A percentile compares a stretch with the other conserved stretches of the same genome.
phyloP scores from a whole-genome alignment of 768 basidiomycete species.

The Candolleomyces efflorescens region DNA sequence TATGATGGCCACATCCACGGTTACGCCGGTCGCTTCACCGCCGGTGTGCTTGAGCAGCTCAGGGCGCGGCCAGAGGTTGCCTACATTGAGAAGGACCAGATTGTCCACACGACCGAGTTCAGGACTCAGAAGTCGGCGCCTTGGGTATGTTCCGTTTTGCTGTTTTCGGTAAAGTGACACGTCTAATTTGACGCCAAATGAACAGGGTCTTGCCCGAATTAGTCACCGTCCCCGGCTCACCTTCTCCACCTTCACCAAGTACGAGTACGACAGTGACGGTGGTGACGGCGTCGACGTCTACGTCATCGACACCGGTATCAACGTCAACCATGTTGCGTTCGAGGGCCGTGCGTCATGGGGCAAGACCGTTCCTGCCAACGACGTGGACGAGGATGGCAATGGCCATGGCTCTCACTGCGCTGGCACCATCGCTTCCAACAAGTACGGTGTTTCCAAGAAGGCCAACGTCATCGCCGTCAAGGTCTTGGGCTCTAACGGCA shows the following conservation, averaged over 20 bases:
- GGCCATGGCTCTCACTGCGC: conserved; percentile 96
- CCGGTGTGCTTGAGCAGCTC: conserved; percentile 66
- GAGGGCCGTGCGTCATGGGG: conserved; percentile 92
- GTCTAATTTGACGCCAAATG: conserved; percentile 1
- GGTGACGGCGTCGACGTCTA: conserved; percentile 95
- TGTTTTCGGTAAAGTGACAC: conserved; percentile 8
- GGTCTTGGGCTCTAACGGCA: conserved; percentile 91
- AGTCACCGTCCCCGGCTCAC: conserved; percentile 78
- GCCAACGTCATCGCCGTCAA: conserved; percentile 90
- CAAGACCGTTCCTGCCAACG: conserved; percentile 81
- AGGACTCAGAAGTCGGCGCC: conserved; percentile 64
- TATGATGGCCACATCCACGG: conserved; percentile 72
- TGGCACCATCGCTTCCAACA: conserved; percentile 90
- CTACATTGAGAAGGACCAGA: conserved; percentile 90
- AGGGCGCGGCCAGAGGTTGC: conserved; percentile 85
- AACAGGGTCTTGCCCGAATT: conserved; percentile 90
- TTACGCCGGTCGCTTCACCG: conserved; percentile 79
- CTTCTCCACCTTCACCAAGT: conserved; percentile 81
- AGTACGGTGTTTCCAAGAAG: conserved; percentile 94
- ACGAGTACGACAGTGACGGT: conserved; percentile 64
- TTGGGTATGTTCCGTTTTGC: conserved; percentile 56
- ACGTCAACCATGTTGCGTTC: conserved; percentile 80
- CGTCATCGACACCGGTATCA: conserved; percentile 87
- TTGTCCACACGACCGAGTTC: conserved; percentile 69
- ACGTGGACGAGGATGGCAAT: conserved; percentile 87